Percentiles rank a stretch among this genome's conserved stretches.
Evolutionary conservation across 306 rosid species (phyloP).

Genomic region (Prunus mume): DNA sequence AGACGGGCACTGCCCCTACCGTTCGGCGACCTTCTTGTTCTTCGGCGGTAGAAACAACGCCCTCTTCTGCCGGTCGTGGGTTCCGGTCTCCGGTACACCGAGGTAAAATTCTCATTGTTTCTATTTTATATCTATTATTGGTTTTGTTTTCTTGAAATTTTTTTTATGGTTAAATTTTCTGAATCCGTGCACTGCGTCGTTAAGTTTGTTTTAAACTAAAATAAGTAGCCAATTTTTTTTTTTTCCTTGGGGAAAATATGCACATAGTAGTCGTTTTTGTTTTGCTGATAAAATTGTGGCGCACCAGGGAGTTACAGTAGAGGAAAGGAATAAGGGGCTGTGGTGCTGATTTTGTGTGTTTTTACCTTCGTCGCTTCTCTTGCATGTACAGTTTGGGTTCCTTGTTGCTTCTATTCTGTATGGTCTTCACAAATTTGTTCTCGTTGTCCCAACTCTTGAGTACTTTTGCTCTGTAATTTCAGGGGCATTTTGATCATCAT

Average conservation of each 20-base stretch:
- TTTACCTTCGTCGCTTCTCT: background rate
- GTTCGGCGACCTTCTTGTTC: slow-evolving; percentile 65
- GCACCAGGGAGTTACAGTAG: background rate
- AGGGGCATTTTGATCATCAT: slow-evolving; percentile 88
- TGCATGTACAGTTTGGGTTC: slow-evolving; percentile 10
- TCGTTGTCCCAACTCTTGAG: background rate
- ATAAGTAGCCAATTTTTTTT: background rate
- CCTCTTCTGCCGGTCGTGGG: slow-evolving; percentile 82
- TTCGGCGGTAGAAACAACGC: slow-evolving; percentile 61
- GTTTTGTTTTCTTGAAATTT: background rate
- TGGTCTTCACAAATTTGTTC: background rate
- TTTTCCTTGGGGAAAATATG: background rate
- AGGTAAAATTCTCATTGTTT: slow-evolving; percentile 44
- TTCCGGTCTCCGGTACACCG: slow-evolving; percentile 54
- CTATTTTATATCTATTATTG: background rate
- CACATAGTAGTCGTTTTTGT: background rate
- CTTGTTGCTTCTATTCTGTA: background rate
- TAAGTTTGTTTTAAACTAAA: background rate
- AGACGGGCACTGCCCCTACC: slow-evolving; percentile 40
- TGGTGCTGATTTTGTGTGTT: background rate
- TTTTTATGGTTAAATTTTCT: background rate
- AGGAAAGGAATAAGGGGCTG: background rate
- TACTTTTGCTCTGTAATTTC: slow-evolving; percentile 31
- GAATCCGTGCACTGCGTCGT: background rate
- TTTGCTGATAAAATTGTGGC: background rate